Conservation (phyloP, 305 asterid species). For the Ajuga reptans region DNA sequence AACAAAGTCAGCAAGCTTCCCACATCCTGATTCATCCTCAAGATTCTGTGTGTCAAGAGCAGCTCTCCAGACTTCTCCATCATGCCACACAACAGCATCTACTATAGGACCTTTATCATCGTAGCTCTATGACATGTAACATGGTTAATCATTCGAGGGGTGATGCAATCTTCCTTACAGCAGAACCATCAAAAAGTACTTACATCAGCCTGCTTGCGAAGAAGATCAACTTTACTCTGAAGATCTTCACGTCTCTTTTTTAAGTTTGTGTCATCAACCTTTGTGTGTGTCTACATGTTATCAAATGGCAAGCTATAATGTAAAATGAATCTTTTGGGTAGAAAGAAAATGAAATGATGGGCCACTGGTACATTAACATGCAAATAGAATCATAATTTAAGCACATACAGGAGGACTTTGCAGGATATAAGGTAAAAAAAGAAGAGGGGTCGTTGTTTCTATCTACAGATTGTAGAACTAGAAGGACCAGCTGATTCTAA, state of each 20-base stretch:
- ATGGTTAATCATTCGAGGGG: constrained; percentile 20
- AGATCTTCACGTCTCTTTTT: constrained; percentile 78
- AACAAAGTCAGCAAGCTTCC: constrained; percentile 71
- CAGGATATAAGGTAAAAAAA: not conserved
- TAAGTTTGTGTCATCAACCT: constrained; percentile 52
- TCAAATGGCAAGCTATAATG: constrained; percentile 13
- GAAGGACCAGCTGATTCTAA: not conserved
- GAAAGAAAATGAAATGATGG: constrained; percentile 19
- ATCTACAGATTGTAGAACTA: not conserved
- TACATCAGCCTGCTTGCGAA: constrained; percentile 90
- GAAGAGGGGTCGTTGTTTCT: not conserved
- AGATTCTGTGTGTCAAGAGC: constrained; percentile 93
- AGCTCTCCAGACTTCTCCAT: constrained; percentile 93
- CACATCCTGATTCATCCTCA: constrained; percentile 70
- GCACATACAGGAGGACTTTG: not conserved
- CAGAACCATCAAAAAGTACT: constrained; percentile 12
- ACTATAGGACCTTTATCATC: constrained; percentile 91
- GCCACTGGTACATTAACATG: constrained; percentile 2
- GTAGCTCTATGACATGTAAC: constrained; percentile 46
- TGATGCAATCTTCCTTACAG: constrained; percentile 11
- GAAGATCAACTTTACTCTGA: constrained; percentile 74
- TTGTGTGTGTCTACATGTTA: constrained; percentile 52
- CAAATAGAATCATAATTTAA: not conserved
- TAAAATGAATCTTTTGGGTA: not conserved
- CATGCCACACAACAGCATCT: constrained; percentile 99